These are phyloP conservation scores for Cyanophora paradoxa DNA, from an alignment of 78 protist species.

Conservation along the genomic window DNA sequence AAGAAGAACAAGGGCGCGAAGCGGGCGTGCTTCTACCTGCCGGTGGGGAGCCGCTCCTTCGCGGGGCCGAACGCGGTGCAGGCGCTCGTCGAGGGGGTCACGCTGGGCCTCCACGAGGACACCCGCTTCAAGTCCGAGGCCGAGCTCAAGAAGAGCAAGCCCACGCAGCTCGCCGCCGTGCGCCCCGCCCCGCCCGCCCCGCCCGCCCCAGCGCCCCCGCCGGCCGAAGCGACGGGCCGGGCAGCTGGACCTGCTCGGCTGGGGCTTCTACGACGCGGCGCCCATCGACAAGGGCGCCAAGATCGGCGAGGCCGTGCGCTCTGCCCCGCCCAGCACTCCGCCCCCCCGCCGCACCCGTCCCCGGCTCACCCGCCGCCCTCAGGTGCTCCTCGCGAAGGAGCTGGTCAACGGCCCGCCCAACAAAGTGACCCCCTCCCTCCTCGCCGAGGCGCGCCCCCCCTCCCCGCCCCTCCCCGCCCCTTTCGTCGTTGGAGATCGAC, in stretches of 20 bases:
- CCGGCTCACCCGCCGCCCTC: too few species aligned
- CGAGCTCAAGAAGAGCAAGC: neutral
- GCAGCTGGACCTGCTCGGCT: neutral
- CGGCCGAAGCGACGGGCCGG: neutral
- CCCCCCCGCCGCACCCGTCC: too few species aligned
- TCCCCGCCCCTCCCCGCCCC: neutral
- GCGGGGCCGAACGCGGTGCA: too few species aligned
- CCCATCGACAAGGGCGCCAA: neutral
- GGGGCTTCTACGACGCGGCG: neutral
- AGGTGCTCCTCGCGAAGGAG: slow-evolving; percentile 3
- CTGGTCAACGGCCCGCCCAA: slow-evolving; percentile 27
- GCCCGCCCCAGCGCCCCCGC: neutral
- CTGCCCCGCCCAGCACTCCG: too few species aligned
- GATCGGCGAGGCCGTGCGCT: neutral
- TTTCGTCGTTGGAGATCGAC: neutral
- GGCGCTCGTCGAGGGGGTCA: neutral
- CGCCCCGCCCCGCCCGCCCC: too few species aligned
- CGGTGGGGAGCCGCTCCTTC: neutral
- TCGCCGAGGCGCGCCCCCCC: neutral
- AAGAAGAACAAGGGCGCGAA: slow-evolving; percentile 5
- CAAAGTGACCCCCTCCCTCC: slow-evolving; percentile 24
- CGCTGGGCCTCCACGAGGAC: slow-evolving; percentile 16
- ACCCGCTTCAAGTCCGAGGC: slow-evolving; percentile 14
- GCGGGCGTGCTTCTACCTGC: slow-evolving; percentile 17
- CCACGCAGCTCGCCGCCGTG: neutral